Conservation (phyloP, 1,284 basidiomycete genomes). For the Bondarzewia mesenterica region DNA sequence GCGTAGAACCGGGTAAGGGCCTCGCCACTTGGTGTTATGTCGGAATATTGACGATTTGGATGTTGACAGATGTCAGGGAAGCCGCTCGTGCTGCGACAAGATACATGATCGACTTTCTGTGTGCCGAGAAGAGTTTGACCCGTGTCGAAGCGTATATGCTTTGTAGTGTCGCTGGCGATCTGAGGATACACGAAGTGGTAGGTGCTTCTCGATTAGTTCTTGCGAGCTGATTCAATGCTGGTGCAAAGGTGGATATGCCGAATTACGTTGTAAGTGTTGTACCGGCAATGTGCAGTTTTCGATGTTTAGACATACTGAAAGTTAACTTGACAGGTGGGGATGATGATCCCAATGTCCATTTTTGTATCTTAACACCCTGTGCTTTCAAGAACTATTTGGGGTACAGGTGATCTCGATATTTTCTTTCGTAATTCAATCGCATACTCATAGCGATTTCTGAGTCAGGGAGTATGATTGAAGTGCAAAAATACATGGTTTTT, state of each 20-base stretch:
- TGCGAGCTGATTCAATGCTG: not conserved
- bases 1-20: conserved; percentile 35
- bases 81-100: conserved; percentile 47
- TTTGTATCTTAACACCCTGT: too few species aligned
- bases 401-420: too few species aligned
- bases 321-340: conserved; percentile 28
- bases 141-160: conserved; percentile 49
- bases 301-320: too few species aligned
- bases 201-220: conserved; percentile 16
- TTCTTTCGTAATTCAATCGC: too few species aligned
- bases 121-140: conserved; percentile 31
- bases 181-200: conserved; percentile 57
- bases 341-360: conserved; percentile 40
- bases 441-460: too few species aligned
- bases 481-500: too few species aligned
- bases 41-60: not conserved
- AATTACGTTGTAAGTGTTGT: conserved; percentile 46
- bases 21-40: not conserved
- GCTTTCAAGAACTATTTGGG: too few species aligned
- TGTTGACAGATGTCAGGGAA: conserved; percentile 36
- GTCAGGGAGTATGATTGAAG: too few species aligned
- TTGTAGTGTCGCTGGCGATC: conserved; percentile 51
- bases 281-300: not conserved
- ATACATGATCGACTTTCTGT: conserved; percentile 46
- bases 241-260: conserved; percentile 52